These are phyloP conservation scores for Kandelia obovata DNA, from an alignment of 345 rosid genomes.

Conservation along the genomic window DNA sequence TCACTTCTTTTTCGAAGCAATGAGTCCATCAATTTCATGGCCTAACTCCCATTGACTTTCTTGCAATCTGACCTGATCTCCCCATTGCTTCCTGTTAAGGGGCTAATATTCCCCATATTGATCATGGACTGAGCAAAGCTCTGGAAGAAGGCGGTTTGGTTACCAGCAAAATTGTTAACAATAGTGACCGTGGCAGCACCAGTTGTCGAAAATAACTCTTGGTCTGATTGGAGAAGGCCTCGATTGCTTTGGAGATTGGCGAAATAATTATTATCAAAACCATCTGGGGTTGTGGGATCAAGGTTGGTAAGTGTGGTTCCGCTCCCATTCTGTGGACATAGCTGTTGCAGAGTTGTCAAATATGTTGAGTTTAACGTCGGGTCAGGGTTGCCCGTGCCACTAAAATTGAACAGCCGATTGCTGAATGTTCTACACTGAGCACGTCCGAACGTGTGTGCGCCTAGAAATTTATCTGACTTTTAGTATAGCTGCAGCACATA, in stretches of 20 bases:
- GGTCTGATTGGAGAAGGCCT: conserved; percentile 39
- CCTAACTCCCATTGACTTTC: conserved; percentile 26
- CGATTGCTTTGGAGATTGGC: conserved; percentile 24
- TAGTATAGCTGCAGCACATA: neutral
- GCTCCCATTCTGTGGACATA: conserved; percentile 19
- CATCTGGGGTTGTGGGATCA: conserved; percentile 18
- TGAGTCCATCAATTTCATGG: neutral
- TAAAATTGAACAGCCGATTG: conserved; percentile 19
- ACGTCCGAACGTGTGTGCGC: conserved; percentile 22
- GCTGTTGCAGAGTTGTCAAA: conserved; percentile 8
- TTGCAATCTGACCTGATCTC: conserved; percentile 34
- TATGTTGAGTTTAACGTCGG: conserved; percentile 16
- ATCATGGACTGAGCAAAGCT: conserved; percentile 38
- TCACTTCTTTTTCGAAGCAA: too few species aligned
- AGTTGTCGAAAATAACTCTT: conserved; percentile 33
- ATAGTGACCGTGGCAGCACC: conserved; percentile 22
- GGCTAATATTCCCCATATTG: conserved; percentile 41
- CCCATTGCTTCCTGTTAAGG: conserved; percentile 34
- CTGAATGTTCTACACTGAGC: conserved; percentile 19
- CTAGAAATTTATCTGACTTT: neutral
- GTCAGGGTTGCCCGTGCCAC: conserved; percentile 18
- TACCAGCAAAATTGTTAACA: conserved; percentile 35
- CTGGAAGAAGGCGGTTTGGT: conserved; percentile 35
- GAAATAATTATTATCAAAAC: conserved; percentile 34
- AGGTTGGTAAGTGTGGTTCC: conserved; percentile 5